A percentile compares a stretch with the other conserved stretches of the same genome.
Conservation (phyloP, 495 filamentous ascomycete species). For the Neurospora sp. region DNA sequence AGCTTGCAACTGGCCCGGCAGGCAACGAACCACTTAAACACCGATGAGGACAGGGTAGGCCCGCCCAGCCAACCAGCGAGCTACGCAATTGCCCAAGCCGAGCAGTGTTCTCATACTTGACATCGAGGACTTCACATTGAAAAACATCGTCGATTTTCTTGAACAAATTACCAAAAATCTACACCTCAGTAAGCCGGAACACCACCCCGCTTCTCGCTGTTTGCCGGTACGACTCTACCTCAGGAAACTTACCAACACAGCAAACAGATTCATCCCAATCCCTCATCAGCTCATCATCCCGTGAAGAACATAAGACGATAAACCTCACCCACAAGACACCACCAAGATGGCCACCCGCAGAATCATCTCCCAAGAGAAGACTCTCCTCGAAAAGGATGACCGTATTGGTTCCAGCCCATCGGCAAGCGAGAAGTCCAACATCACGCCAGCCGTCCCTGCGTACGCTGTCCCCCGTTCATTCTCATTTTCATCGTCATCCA, state of each 20-base stretch:
- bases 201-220: neutral
- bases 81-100: neutral
- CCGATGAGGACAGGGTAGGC: neutral
- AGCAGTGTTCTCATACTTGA: neutral
- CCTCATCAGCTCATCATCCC: neutral
- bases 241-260: neutral
- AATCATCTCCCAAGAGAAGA: constrained; percentile 44
- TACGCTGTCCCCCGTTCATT: constrained; percentile 30
- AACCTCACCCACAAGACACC: neutral
- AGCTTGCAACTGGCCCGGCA: neutral
- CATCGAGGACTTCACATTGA: neutral
- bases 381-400: constrained; percentile 44
- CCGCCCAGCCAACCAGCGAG: neutral
- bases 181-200: neutral
- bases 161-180: neutral
- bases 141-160: neutral
- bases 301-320: neutral
- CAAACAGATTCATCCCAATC: neutral
- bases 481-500: neutral
- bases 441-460: constrained; percentile 62
- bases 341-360: constrained; percentile 49
- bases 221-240: neutral
- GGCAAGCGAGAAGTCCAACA: constrained; percentile 35
- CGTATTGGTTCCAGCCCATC: constrained; percentile 24
- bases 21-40: neutral